Evolutionary conservation across 225 moss, liverwort and hornwort genomes (phyloP), one percentile per base, ranked within the genome.

Genomic region (Lunularia cruciata): DNA sequence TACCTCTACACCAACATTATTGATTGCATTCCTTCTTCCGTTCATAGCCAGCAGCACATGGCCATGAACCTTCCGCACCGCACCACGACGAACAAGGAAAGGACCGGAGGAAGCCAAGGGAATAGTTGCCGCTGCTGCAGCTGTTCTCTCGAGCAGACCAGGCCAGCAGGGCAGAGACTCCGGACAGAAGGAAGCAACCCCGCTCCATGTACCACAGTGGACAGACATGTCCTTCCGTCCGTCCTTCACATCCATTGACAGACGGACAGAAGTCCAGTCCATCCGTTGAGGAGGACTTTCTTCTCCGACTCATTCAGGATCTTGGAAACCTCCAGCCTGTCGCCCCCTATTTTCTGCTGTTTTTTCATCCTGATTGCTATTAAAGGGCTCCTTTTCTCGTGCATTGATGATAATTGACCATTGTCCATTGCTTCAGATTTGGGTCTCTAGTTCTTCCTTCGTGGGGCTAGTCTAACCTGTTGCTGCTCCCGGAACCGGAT

Each of bases 191-290:
- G 43, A 11, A 16, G 43, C 11, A 11, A 5, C 43, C 12, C 3
- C 43, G 43, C 43, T 43, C 43, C 3, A 16, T 54, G 23, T 10
- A 31, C 31, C 28, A 28, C 8, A 57, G 15, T 16, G 27, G 28
- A 30, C 56, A 57, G 28, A 57, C 56, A 28, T 12, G 57, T 13
- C 57, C 30, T n/a, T n/a, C n/a, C n/a, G n/a, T n/a, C n/a, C n/a
- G n/a, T n/a, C n/a, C n/a, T n/a, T n/a, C 78, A 78, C 78, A 73
- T 68, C 73, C 68, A 78, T 73, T 78, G 78, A 73, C 68, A 13
- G 40, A 23, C 23, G 25, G 39, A n/a, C n/a, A n/a, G n/a, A n/a
- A 12, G 25, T 26, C 56, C 10, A n/a, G 60, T 22, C 36, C 14
- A 36, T 15, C 18, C 60, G 20, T 43, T 16, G 1, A 11, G n/a